Percentiles rank a stretch among this genome's conserved stretches.
Conservation (phyloP, 2,329 filamentous ascomycete species). For the Plectosphaerella plurivora region DNA sequence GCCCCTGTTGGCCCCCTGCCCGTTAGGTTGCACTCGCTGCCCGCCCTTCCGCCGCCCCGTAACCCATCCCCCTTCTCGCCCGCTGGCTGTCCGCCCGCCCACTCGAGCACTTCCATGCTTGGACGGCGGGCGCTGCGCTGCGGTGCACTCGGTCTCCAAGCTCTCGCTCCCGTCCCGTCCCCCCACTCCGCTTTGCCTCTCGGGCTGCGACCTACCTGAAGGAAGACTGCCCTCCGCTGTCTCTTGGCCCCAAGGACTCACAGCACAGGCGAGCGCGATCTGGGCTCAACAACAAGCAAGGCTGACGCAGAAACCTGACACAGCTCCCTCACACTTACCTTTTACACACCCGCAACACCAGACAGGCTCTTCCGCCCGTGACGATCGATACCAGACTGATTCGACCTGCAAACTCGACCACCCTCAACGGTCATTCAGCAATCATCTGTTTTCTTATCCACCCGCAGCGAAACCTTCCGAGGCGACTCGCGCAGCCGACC, state of each 20-base stretch:
- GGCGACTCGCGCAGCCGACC: background rate
- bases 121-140: background rate
- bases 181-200: background rate
- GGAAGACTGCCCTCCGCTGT: background rate
- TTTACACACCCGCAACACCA: background rate
- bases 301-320: conserved; percentile 2
- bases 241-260: background rate
- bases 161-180: background rate
- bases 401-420: background rate
- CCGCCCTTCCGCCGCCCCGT: background rate
- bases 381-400: background rate
- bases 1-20: too few relatives aligned
- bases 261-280: too few relatives aligned
- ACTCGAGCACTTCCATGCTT: background rate
- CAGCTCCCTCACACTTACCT: conserved; percentile 1
- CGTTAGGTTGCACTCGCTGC: too few relatives aligned
- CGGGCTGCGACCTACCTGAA: background rate
- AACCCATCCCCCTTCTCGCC: background rate
- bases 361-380: background rate
- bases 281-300: background rate
- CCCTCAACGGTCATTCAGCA: too few relatives aligned
- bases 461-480: too few relatives aligned
- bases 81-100: background rate
- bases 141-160: background rate
- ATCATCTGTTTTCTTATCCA: too few relatives aligned